Evolutionary conservation across 2,329 filamentous ascomycete species (phyloP), one percentile per base, ranked within the genome.

Genomic region (Neoarthrinium moseri): DNA sequence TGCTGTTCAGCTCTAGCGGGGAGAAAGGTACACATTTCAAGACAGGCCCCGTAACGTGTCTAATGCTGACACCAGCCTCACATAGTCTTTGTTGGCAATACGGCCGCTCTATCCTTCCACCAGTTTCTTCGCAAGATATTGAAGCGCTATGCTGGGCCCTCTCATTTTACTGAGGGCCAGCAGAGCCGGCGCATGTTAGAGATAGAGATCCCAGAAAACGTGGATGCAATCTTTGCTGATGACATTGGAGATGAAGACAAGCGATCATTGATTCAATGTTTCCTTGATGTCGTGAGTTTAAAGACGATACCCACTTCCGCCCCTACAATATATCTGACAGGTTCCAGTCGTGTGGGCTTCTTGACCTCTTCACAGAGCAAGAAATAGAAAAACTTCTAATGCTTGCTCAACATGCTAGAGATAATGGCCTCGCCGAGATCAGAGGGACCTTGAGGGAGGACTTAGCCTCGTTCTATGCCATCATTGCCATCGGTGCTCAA

Each of bases 161-260:
- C 75, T 0, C 67, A 71, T 13, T 81, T 80, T 54, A 77, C 77
- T 0, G 69, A 79, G 45, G 73, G 71, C 52, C 64, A 71, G 17
- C 69, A 69, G 32, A 71, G 68, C n/a, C 71, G 78, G 43, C 70
- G 67, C 27, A 78, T 80, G 73, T 70, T 80, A 1, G 77, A 81
- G 54, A 42, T 42, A 17, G 36, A 46, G 22, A 30, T 39, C 13
- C 36, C 37, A 21, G 27, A 46, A 10, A 43, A 23, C n/a, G 36
- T 42, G 37, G 27, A 13, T 20, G 21, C 21, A 6, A 20, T 15
- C 2, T 43, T 43, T 15, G 18, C 6, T 8, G 40, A 43, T 24
- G 40, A 43, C 15, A 17, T 43, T 11, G 27, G 11, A 5, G 40
- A 43, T n/a, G 40, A 33, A 8, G 27, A 43, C 5, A 43, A 43